These are phyloP conservation scores for Mallotus japonicus DNA, from an alignment of 441 rosid species.

Conservation along the genomic window DNA sequence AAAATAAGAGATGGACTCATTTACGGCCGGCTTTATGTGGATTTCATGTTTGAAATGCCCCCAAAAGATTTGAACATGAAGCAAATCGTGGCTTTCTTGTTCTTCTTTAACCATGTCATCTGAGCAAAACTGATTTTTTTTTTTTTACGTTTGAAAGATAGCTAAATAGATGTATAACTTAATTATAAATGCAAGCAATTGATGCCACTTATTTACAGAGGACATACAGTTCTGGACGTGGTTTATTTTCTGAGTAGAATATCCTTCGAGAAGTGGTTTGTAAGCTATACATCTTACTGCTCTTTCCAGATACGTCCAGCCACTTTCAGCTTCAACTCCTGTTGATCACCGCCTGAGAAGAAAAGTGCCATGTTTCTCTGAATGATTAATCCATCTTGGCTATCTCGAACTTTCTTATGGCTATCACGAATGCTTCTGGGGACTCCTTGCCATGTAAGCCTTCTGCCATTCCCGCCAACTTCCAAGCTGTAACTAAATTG, in stretches of 20 bases:
- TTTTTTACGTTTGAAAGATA: background rate
- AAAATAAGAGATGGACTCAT: too few species aligned
- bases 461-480: constrained; percentile 73
- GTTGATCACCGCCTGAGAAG: constrained; percentile 72
- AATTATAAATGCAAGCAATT: constrained; percentile 3
- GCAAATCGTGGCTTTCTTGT: too few species aligned
- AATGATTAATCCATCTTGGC: constrained; percentile 79
- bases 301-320: constrained; percentile 84
- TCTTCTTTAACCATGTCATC: background rate
- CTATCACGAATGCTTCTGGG: constrained; percentile 81
- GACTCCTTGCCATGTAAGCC: constrained; percentile 78
- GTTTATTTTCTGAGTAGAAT: background rate
- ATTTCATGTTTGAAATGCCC: too few species aligned
- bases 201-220: constrained; percentile 14
- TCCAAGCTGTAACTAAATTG: constrained; percentile 75
- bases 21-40: too few species aligned
- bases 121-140: background rate
- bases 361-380: constrained; percentile 71
- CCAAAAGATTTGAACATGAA: too few species aligned
- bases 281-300: constrained; percentile 19
- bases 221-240: constrained; percentile 1
- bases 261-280: constrained; percentile 8
- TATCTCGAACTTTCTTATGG: constrained; percentile 77
- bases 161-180: background rate
- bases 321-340: constrained; percentile 71